Conservation (phyloP, 257 asterid genomes). For the Solanum piurae region DNA sequence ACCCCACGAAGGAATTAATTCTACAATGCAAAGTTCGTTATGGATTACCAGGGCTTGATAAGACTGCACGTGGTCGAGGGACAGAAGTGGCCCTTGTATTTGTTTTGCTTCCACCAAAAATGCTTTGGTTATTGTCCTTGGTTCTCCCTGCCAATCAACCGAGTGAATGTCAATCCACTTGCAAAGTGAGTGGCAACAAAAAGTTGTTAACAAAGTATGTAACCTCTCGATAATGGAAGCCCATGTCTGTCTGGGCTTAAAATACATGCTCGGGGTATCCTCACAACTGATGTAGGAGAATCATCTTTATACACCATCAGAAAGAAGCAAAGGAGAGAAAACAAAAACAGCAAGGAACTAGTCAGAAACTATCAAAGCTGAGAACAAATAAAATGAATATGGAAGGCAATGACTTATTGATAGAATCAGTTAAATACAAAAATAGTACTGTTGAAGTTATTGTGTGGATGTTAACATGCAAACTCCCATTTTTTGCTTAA, state of each 20-base stretch:
- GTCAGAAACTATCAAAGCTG: not conserved
- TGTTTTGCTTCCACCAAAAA: conserved; percentile 25
- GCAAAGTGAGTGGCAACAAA: not conserved
- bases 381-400: not conserved
- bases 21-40: not conserved
- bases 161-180: not conserved
- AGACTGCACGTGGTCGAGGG: conserved; percentile 91
- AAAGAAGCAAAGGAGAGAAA: not conserved
- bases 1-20: not conserved
- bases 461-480: not conserved
- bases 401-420: not conserved
- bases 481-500: not conserved
- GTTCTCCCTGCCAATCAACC: conserved; percentile 21
- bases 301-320: conserved; percentile 35
- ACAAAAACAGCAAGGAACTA: not conserved
- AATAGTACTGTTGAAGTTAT: not conserved
- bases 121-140: conserved; percentile 17
- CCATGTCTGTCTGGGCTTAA: conserved; percentile 44
- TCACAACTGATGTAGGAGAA: conserved; percentile 52
- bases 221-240: conserved; percentile 33
- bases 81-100: conserved; percentile 44
- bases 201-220: not conserved
- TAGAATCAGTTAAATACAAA: not conserved
- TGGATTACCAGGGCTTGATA: conserved; percentile 77
- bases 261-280: conserved; percentile 41